phyloP scores from a whole-genome alignment of 148 eudicot species.

The Rhododendron molle region DNA sequence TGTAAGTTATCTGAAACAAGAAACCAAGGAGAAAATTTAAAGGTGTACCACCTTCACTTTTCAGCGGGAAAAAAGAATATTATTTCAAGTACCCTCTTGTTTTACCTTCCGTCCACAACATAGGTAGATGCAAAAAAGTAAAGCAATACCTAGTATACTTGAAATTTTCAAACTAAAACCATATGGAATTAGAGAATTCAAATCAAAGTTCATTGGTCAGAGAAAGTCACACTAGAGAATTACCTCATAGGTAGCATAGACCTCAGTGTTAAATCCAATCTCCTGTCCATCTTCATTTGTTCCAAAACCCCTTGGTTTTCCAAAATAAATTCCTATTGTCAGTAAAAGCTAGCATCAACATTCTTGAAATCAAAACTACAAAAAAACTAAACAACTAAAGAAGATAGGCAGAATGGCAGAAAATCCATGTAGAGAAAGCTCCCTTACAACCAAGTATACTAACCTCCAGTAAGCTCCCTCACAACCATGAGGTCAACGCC shows the following conservation, averaged over 20 bases:
- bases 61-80: background rate
- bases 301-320: conserved; percentile 87
- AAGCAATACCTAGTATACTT: background rate
- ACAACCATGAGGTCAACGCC: too few species aligned
- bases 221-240: conserved; percentile 6
- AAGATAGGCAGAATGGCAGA: background rate
- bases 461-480: too few species aligned
- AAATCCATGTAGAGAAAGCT: background rate
- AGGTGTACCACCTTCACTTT: background rate
- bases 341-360: conserved; percentile 3
- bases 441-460: background rate
- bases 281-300: conserved; percentile 77
- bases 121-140: background rate
- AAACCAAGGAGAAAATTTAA: background rate
- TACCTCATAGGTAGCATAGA: conserved; percentile 87
- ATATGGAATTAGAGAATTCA: background rate
- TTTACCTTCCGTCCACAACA: background rate
- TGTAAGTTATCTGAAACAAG: background rate
- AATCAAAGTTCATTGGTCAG: background rate
- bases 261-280: conserved; percentile 86
- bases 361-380: background rate
- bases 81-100: background rate
- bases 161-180: background rate
- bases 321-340: conserved; percentile 81
- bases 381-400: background rate